Percentiles rank a stretch among this genome's conserved stretches.
Evolutionary conservation across 768 basidiomycete genomes (phyloP).

Genomic region (Suillus weaverae): DNA sequence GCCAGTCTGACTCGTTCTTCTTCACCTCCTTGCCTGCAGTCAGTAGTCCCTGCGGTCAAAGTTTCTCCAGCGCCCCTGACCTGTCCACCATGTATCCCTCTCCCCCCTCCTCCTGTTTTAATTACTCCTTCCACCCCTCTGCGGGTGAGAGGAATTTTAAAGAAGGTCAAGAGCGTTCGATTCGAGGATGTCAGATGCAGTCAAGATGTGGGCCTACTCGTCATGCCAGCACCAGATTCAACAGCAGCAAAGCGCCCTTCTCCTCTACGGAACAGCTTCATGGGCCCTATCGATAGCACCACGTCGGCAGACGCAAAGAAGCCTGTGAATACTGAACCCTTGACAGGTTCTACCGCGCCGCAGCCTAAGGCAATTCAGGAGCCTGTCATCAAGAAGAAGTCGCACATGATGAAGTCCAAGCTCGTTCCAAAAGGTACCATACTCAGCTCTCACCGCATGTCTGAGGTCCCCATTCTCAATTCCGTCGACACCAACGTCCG

Average conservation of each 20-base stretch:
- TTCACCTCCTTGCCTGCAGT: conserved; percentile 20
- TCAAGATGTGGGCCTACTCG: conserved; percentile 3
- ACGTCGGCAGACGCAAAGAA: background rate
- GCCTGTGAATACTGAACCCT: background rate
- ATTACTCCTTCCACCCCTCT: conserved; percentile 28
- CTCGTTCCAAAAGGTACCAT: conserved; percentile 15
- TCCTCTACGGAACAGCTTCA: conserved; percentile 9
- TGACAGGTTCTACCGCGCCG: background rate
- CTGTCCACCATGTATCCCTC: conserved; percentile 21
- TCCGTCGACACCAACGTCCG: conserved; percentile 3
- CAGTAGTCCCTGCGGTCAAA: background rate
- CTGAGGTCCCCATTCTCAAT: conserved; percentile 8
- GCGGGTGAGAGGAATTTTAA: conserved; percentile 38
- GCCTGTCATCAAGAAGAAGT: conserved; percentile 3
- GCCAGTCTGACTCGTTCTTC: background rate
- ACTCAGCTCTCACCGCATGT: conserved; percentile 10
- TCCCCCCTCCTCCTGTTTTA: conserved; percentile 24
- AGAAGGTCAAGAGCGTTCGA: conserved; percentile 41
- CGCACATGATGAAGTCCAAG: conserved; percentile 18
- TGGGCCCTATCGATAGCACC: background rate
- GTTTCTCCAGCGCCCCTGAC: background rate
- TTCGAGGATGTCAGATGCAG: conserved; percentile 28
- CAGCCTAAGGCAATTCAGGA: background rate
- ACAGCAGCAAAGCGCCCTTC: conserved; percentile 9
- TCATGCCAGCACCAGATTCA: conserved; percentile 2